phyloP scores from a whole-genome alignment of 805 yeast species.

The Grigorovia transvaalensis region DNA sequence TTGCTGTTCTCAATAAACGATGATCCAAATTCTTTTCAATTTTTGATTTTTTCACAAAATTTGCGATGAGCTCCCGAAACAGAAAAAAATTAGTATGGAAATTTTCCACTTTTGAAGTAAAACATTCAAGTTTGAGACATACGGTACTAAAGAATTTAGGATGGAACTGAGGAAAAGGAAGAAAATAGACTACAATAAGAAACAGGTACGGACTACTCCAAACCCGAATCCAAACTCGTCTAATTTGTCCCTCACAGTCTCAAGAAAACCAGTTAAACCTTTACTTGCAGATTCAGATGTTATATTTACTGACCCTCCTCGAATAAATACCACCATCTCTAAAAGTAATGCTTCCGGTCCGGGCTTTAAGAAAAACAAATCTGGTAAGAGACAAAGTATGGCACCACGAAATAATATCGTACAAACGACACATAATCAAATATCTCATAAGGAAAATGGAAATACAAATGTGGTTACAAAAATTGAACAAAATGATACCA shows the following conservation, averaged over 20 bases:
- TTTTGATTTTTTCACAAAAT: neutral
- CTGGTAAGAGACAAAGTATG: too few relatives aligned
- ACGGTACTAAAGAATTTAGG: neutral
- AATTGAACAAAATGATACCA: neutral
- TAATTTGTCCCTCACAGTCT: neutral
- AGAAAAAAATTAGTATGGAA: neutral
- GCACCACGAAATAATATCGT: too few relatives aligned
- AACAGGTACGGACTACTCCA: neutral
- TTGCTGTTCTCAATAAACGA: neutral
- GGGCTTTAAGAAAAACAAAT: too few relatives aligned
- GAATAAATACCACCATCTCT: too few relatives aligned
- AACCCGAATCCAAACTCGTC: neutral
- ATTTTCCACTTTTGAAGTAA: neutral
- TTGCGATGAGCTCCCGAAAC: neutral
- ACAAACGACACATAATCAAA: too few relatives aligned
- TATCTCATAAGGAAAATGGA: too few relatives aligned
- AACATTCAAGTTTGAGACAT: neutral
- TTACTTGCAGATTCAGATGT: too few relatives aligned
- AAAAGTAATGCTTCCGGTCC: too few relatives aligned
- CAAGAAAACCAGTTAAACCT: too few relatives aligned
- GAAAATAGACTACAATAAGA: conserved; percentile 7
- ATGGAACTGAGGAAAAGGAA: conserved; percentile 8
- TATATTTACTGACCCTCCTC: too few relatives aligned
- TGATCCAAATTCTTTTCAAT: neutral
- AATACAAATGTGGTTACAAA: too few relatives aligned